Evolutionary conservation across 2,329 filamentous ascomycete species (phyloP).

Genomic region (Cordyceps fumosorosea): DNA sequence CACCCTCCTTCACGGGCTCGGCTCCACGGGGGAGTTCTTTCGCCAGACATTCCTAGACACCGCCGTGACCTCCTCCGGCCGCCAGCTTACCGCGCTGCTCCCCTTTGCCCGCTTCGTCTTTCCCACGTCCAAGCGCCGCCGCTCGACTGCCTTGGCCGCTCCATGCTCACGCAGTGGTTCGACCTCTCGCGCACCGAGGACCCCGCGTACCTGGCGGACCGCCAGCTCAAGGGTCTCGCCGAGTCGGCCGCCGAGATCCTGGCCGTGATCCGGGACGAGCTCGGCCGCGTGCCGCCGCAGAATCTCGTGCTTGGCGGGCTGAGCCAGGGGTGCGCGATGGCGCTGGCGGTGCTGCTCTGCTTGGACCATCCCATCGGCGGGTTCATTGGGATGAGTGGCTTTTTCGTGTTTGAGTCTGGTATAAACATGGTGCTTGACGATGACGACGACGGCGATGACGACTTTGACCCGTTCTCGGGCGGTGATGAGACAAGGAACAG

Average conservation of each 20-base stretch:
- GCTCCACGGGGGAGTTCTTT: constrained; percentile 27
- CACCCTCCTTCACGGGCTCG: constrained; percentile 26
- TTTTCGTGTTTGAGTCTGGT: constrained; percentile 33
- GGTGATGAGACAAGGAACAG: constrained; percentile 10
- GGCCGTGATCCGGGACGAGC: constrained; percentile 28
- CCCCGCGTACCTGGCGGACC: constrained; percentile 31
- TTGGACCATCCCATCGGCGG: constrained; percentile 32
- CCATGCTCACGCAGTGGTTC: constrained; percentile 45
- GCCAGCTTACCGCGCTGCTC: constrained; percentile 26
- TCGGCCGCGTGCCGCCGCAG: constrained; percentile 19
- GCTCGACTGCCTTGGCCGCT: constrained; percentile 35
- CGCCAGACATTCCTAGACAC: constrained; percentile 27
- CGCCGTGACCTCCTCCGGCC: constrained; percentile 19
- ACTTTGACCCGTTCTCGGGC: constrained; percentile 21
- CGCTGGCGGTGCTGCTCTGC: constrained; percentile 34
- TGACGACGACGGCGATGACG: constrained; percentile 15
- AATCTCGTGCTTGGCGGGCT: constrained; percentile 45
- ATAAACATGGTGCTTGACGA: constrained; percentile 22
- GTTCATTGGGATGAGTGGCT: constrained; percentile 42
- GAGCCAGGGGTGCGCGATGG: constrained; percentile 46
- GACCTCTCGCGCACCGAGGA: constrained; percentile 37
- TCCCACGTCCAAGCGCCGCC: constrained; percentile 39
- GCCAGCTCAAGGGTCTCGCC: constrained; percentile 37
- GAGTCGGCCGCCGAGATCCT: constrained; percentile 33
- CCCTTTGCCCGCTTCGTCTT: constrained; percentile 42